phyloP scores from a whole-genome alignment of 805 yeast species.

The Monosporozyma unispora region DNA sequence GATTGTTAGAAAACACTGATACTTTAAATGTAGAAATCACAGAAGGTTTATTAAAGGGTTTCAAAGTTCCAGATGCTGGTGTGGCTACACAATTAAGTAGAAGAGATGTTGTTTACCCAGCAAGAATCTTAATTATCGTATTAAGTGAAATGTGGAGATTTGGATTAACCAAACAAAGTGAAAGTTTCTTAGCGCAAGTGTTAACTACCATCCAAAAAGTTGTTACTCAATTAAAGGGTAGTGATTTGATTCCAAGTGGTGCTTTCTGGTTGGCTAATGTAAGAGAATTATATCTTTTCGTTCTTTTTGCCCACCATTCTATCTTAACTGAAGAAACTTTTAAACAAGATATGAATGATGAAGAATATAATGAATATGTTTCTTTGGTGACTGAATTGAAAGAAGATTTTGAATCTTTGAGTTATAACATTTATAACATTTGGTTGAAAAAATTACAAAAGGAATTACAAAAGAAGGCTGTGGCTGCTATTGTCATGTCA shows the following conservation, averaged over 20 bases:
- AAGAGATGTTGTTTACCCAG: constrained; percentile 92
- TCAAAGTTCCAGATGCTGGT: constrained; percentile 79
- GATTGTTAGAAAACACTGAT: constrained; percentile 60
- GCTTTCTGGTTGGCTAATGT: constrained; percentile 97
- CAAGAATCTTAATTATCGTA: constrained; percentile 85
- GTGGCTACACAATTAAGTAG: constrained; percentile 74
- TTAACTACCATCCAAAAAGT: constrained; percentile 77
- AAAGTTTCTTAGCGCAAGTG: constrained; percentile 82
- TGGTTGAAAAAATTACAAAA: constrained; percentile 96
- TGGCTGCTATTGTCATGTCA: constrained; percentile 89
- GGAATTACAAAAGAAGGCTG: constrained; percentile 80
- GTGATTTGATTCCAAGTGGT: constrained; percentile 81
- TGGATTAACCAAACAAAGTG: constrained; percentile 87
- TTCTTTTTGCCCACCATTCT: constrained; percentile 87
- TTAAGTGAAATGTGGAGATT: constrained; percentile 97
- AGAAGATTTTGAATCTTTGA: constrained; percentile 87
- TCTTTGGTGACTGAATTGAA: constrained; percentile 82
- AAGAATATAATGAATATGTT: constrained; percentile 83
- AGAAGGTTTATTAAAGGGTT: constrained; percentile 74
- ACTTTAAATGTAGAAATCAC: constrained; percentile 74
- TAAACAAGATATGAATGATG: constrained; percentile 76
- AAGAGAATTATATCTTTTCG: constrained; percentile 90
- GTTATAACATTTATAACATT: constrained; percentile 88
- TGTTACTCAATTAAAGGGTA: constrained; percentile 73
- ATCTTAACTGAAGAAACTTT: constrained; percentile 75